Conservation (phyloP, 441 rosid genomes). For the Capsella rubella region DNA sequence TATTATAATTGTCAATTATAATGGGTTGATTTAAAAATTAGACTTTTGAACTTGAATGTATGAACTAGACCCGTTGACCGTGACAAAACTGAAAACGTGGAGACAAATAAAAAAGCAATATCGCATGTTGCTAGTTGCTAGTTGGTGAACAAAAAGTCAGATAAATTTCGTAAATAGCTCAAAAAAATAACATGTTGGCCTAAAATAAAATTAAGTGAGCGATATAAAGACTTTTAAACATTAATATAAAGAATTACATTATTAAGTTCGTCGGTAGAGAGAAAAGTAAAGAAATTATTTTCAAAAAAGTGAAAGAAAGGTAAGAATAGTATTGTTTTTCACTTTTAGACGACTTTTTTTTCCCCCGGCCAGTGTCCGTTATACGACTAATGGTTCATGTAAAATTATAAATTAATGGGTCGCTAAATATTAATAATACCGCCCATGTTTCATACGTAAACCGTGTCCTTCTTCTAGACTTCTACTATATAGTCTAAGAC, state of each 20-base stretch:
- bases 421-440: background rate
- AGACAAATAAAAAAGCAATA: background rate
- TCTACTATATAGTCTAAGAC: conserved; percentile 4
- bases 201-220: no score
- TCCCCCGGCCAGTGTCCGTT: background rate
- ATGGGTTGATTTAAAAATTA: background rate
- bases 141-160: conserved; percentile 10
- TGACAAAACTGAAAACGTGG: background rate
- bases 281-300: background rate
- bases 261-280: background rate
- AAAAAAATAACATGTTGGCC: background rate
- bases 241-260: no score
- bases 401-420: no score
- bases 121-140: background rate
- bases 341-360: no score
- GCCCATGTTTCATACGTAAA: background rate
- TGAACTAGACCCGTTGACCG: conserved; percentile 15
- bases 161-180: background rate
- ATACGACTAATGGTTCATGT: background rate
- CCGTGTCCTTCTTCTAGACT: background rate
- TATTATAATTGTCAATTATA: background rate
- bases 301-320: no score
- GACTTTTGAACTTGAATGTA: background rate
- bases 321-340: no score
- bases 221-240: no score